Evolutionary conservation across 495 filamentous ascomycete species (phyloP).

Genomic region (Aspergillus mulundensis): DNA sequence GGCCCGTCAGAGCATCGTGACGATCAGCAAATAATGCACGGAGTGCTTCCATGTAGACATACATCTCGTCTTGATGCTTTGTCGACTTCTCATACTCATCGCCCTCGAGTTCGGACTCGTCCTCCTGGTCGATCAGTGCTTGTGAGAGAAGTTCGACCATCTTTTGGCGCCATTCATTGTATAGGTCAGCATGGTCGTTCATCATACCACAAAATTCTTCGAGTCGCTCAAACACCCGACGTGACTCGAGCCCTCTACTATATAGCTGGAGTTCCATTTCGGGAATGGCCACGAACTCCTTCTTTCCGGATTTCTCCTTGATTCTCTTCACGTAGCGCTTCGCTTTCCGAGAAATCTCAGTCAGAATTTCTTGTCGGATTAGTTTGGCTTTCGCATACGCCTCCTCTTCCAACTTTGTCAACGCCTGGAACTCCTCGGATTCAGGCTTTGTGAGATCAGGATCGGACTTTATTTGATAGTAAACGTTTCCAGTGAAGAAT

Average conservation of each 20-base stretch:
- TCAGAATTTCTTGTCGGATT: conserved; percentile 71
- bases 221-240: conserved; percentile 52
- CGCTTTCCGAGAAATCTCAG: conserved; percentile 50
- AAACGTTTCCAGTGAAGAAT: conserved; percentile 81
- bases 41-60: conserved; percentile 76
- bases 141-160: conserved; percentile 65
- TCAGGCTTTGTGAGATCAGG: conserved; percentile 55
- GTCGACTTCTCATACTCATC: conserved; percentile 87
- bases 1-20: conserved; percentile 67
- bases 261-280: conserved; percentile 48
- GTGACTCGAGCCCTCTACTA: conserved; percentile 59
- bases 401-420: conserved; percentile 66
- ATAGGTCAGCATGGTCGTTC: conserved; percentile 62
- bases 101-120: conserved; percentile 65
- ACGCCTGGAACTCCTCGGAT: conserved; percentile 57
- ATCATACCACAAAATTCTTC: conserved; percentile 52
- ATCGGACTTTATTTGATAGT: conserved; percentile 76
- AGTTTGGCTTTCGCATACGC: conserved; percentile 72
- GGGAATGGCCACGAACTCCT: conserved; percentile 62
- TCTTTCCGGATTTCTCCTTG: conserved; percentile 38
- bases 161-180: conserved; percentile 69
- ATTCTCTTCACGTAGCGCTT: conserved; percentile 39
- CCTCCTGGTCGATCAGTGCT: conserved; percentile 79
- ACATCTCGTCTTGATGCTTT: conserved; percentile 77
- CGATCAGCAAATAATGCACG: conserved; percentile 74